Evolutionary conservation across 306 rosid genomes (phyloP), one percentile per base, ranked within the genome.

Genomic region (Casuarina cunninghamiana): DNA sequence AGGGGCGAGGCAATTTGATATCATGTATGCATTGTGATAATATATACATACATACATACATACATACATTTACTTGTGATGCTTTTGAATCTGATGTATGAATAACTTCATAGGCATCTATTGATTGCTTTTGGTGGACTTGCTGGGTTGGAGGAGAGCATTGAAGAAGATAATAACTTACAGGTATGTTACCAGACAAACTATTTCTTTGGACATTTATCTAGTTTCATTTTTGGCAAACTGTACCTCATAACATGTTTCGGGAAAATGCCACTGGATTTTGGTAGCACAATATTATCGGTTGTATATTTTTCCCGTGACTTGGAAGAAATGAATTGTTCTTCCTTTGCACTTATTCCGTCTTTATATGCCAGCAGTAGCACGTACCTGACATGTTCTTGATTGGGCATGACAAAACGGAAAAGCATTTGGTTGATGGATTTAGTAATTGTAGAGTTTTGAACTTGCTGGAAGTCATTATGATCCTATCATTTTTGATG

Each of bases 131-230:
- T 95, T 80, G 97, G 98, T 79, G 98, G 98, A 81, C 90, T 93
- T 84, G 97, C 98, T 80, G 98, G 98, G 70, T 88, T 95, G 86
- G 98, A 95, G 86, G 97, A 95, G 89, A 79, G 97, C 83, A 80
- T 91, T 19, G 99, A 95, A 84, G 99, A 95, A 90, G 99, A 95
- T 74, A 76, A 77, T 72, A 81, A 77, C 76, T 81, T 89, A 35
- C 91, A 93, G 96, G 97, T 93, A 88, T 58, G 37, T 6, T 75
- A 21, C 66, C 41, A 49, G 17, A 37, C 43, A 35, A 44, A 13
- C 6, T 4, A n/a, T 45, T 69, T 69, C 26, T 12, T 37, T 61
- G 72, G 19, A 54, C 74, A 35, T 44, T 45, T 48, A 19, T 50
- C 49, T 32, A 53, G 67, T 81, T 67, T 54, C 71, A 72, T 42